Percentiles rank a stretch among this genome's conserved stretches.
Conservation (phyloP, 306 rosid genomes). For the Benincasa hispida region DNA sequence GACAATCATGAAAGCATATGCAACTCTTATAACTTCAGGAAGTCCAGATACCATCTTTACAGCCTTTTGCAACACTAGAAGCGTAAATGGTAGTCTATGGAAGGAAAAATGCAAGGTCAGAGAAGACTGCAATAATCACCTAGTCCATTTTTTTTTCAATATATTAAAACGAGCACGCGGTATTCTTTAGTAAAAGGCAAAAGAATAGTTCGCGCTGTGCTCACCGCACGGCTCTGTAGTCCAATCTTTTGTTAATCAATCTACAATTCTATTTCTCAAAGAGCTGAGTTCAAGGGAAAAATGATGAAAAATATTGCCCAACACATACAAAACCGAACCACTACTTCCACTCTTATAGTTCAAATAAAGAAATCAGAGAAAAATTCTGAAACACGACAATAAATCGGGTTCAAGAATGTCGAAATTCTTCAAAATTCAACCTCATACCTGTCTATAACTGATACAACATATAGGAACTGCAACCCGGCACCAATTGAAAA, state of each 20-base stretch:
- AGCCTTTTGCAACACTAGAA: slow-evolving; percentile 86
- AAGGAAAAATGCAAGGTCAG: slow-evolving; percentile 19
- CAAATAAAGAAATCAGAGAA: not conserved
- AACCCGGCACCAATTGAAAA: slow-evolving; percentile 68
- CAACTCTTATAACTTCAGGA: slow-evolving; percentile 71
- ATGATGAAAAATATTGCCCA: not conserved
- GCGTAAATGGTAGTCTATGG: slow-evolving; percentile 83
- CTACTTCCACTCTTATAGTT: not conserved
- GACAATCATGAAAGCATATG: slow-evolving; percentile 66
- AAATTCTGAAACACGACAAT: not conserved
- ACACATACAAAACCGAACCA: not conserved
- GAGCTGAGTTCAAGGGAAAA: not conserved
- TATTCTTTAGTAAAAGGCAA: no score
- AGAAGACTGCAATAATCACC: slow-evolving; percentile 2
- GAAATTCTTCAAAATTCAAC: not conserved
- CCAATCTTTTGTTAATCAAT: not conserved
- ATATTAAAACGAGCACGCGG: no score
- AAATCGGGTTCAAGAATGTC: not conserved
- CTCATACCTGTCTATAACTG: slow-evolving; percentile 74
- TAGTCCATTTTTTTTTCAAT: not conserved
- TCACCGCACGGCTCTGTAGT: no score
- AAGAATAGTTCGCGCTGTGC: no score
- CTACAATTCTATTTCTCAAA: not conserved
- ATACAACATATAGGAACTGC: slow-evolving; percentile 77
- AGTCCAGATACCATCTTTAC: slow-evolving; percentile 89